Evolutionary conservation across 805 yeast species (phyloP), one percentile per base, ranked within the genome.

Genomic region (Candida peoriensis): DNA sequence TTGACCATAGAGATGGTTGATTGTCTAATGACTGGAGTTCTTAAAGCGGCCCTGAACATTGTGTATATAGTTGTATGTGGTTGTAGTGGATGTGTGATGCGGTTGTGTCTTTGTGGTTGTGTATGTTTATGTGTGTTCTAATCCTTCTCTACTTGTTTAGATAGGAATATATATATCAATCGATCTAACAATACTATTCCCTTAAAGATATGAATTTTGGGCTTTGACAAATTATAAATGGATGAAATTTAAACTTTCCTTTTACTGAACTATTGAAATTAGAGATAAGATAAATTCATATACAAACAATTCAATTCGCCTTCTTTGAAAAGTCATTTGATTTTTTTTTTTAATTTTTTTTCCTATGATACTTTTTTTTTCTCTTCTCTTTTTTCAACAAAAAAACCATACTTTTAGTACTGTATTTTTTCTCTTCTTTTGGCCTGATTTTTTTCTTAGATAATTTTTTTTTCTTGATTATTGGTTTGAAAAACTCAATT

Each of bases 11-110:
- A 31, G 26, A 37, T 32, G 26, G 39, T 24, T 7, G 47, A 34
- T 29, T 41, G 36, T 40, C 42, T 48, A 16, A 43, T 32, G 19
- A 35, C 32, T 34, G 52, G 49, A 24, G 43, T 31, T 49, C 50
- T 49, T 29, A 41, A 40, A 25, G 33, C 39, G 25, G 38, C 28
- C 38, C 43, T 41, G 34, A 43, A 43, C 46, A 43, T 43, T 32
- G 18, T 37, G 25, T 8, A 25, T 25, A 25, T 25, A 13, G 16
- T n/a, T n/a, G n/a, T 12, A 14, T 15, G 19, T 28, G 21, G 5
- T 20, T 28, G 14, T 23, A 14, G 11, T 6, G 7, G n/a, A 12
- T 6, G 6, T 23, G 25, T n/a, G n/a, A 23, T 23, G n/a, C 13
- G 13, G 13, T 23, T n/a, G n/a, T n/a, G n/a, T n/a, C n/a, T n/a